Percentiles rank a stretch among this genome's conserved stretches.
Conservation (phyloP, 1,284 basidiomycete species). For the Sanghuangporus sanghuang region DNA sequence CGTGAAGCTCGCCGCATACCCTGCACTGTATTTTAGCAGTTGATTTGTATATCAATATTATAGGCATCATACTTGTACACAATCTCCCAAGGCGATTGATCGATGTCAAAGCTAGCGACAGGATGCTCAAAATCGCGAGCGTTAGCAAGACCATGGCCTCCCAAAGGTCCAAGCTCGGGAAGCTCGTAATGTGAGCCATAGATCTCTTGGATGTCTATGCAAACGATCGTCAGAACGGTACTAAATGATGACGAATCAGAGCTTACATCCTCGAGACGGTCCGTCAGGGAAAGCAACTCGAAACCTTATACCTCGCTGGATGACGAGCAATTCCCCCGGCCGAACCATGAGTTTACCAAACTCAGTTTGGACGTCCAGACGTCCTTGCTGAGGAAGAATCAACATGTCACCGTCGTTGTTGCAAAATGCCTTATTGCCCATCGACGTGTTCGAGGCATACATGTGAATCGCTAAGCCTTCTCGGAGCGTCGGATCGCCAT, state of each 20-base stretch:
- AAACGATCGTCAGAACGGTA: slow-evolving; percentile 14
- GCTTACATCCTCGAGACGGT: slow-evolving; percentile 46
- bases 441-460: slow-evolving; percentile 56
- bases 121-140: slow-evolving; percentile 61
- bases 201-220: slow-evolving; percentile 51
- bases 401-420: slow-evolving; percentile 68
- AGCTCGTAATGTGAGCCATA: slow-evolving; percentile 61
- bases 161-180: slow-evolving; percentile 63
- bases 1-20: slow-evolving; percentile 51
- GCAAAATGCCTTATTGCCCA: slow-evolving; percentile 61
- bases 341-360: slow-evolving; percentile 64
- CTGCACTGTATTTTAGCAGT: background rate
- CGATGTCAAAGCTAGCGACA: slow-evolving; percentile 57
- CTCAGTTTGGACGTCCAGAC: slow-evolving; percentile 66
- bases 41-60: slow-evolving; percentile 4
- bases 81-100: slow-evolving; percentile 49
- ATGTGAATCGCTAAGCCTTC: slow-evolving; percentile 62
- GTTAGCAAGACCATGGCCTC: slow-evolving; percentile 58
- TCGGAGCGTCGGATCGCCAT: slow-evolving; percentile 55
- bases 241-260: background rate
- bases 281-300: slow-evolving; percentile 55
- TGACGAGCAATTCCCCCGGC: slow-evolving; percentile 58
- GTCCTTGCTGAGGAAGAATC: slow-evolving; percentile 60
- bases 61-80: slow-evolving; percentile 32
- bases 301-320: slow-evolving; percentile 64